Conservation (phyloP, 495 filamentous ascomycete species). For the Lepraria neglecta region DNA sequence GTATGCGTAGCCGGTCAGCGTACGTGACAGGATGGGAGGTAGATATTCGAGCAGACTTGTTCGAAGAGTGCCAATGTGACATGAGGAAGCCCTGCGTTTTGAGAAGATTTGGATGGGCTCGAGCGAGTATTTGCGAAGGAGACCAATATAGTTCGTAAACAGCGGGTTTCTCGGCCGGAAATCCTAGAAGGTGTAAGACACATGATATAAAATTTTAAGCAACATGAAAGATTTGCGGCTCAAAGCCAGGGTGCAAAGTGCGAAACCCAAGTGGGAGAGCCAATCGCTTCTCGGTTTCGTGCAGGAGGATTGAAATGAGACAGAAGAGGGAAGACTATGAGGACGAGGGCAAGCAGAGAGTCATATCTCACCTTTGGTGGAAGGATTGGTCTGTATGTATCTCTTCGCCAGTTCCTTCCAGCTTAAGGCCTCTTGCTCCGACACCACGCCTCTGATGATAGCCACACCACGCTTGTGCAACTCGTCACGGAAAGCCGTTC, state of each 20-base stretch:
- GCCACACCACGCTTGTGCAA: constrained; percentile 52
- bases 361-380: constrained; percentile 24
- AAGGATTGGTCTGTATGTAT: constrained; percentile 52
- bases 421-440: constrained; percentile 47
- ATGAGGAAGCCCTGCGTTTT: constrained; percentile 65
- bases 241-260: background rate
- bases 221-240: background rate
- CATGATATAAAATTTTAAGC: background rate
- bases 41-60: constrained; percentile 56
- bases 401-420: constrained; percentile 52
- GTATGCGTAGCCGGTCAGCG: constrained; percentile 75
- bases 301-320: background rate
- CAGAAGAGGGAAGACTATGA: background rate
- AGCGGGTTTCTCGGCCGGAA: constrained; percentile 58
- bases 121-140: constrained; percentile 63
- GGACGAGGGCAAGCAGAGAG: background rate
- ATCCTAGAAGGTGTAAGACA: constrained; percentile 26
- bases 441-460: constrained; percentile 53
- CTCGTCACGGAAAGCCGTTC: constrained; percentile 33
- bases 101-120: constrained; percentile 65
- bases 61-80: constrained; percentile 63
- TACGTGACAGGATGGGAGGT: constrained; percentile 64
- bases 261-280: background rate
- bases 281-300: background rate
- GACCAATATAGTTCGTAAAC: constrained; percentile 93